phyloP scores from a whole-genome alignment of 805 yeast genomes.

The Candida xiaguanensis region DNA sequence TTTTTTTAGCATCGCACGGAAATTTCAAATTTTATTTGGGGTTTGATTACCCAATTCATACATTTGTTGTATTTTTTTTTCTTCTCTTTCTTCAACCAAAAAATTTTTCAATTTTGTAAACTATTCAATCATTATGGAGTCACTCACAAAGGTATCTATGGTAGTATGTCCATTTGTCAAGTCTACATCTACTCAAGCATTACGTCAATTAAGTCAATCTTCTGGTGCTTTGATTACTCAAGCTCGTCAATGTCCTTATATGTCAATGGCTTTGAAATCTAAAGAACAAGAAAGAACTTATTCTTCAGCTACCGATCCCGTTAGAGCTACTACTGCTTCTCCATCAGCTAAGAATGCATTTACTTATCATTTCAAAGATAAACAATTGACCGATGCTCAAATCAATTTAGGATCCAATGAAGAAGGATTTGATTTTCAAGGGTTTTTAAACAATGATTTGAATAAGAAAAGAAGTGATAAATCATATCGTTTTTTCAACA shows the following conservation, averaged over 20 bases:
- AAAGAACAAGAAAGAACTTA: conserved; percentile 38
- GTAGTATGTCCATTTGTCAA: conserved; percentile 82
- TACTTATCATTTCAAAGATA: conserved; percentile 28
- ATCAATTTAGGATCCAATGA: conserved; percentile 44
- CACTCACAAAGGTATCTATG: conserved; percentile 71
- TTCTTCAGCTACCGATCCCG: conserved; percentile 44
- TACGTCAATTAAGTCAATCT: conserved; percentile 51
- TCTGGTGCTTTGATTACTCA: conserved; percentile 45
- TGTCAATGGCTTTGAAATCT: conserved; percentile 70
- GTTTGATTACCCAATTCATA: neutral
- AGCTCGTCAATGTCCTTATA: conserved; percentile 84
- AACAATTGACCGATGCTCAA: conserved; percentile 21
- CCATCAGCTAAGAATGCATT: conserved; percentile 29
- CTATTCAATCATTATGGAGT: conserved; percentile 53
- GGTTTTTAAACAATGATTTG: conserved; percentile 64
- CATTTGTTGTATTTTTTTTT: neutral
- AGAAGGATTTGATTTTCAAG: conserved; percentile 63
- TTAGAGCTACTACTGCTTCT: conserved; percentile 30
- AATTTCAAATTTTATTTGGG: neutral
- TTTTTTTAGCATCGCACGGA: neutral
- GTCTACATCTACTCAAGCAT: conserved; percentile 52
- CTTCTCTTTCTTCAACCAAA: neutral
- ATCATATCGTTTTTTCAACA: conserved; percentile 94
- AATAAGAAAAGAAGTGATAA: conserved; percentile 76
- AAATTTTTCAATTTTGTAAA: neutral